Base-by-base conservation (phyloP, 352 stramenopile species). In the Pythium periplocum region DNA sequence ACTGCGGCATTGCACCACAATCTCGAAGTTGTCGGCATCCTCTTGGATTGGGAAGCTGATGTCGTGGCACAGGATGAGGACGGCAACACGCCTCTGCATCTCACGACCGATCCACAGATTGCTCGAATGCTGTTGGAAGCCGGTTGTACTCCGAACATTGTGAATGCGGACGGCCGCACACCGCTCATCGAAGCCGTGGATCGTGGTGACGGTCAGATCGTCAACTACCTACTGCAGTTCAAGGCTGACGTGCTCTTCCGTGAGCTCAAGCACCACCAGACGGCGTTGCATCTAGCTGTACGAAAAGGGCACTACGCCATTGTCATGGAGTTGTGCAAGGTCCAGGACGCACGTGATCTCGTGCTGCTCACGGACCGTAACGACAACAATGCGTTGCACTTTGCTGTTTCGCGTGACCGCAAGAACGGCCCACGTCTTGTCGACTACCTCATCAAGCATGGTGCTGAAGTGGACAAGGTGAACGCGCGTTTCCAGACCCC, bases 211-310 rank as follows among this genome's bases (percentile, higher is more conserved):
- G 61, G 53, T 2, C 71, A 82, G 53, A 90, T 85, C 9, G 81
- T 92, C n/a, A 89, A 90, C 55, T 62, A 71, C 43, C 55, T 94
- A 41, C 68, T 92, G 57, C 67, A 87, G 40, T 90, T 90, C 55
- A 91, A 92, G 58, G 81, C 79, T n/a, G 83, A 92, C 48, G 79
- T 92, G 36, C 59, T 92, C 3, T 90, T 90, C 73, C 83, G 83
- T 40, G 81, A 94, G 48, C 74, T 90, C 48, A 92, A 94, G 64
- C 83, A 92, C 57, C 73, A 87, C 48, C 83, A 94, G 64, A 91
- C 83, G 31, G 83, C 79, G 17, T 60, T 94, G 45, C 83, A 94
- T 48, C 65, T 94, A 31, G 83, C 83, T 3, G 76, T 94, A 6
- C 81, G 83, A 26, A 92, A 89, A 60, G 83, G 83, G 33, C 83